Conservation (phyloP, 1,284 basidiomycete genomes). For the Violaceomyces palustris region DNA sequence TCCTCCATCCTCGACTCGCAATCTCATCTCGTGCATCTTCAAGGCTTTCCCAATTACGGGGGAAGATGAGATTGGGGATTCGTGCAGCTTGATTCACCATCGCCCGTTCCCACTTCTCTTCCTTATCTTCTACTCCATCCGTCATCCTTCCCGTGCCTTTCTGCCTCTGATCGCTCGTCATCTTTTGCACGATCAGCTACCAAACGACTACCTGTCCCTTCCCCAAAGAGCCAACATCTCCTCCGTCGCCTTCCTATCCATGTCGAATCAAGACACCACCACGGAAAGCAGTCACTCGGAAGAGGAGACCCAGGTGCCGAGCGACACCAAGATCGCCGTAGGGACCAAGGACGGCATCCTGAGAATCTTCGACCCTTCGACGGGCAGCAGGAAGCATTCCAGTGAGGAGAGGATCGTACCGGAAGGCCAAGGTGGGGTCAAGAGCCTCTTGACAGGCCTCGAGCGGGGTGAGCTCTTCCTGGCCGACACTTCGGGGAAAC, state of each 20-base stretch:
- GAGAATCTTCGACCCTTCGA: slow-evolving; percentile 20
- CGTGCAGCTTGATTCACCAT: too few species aligned
- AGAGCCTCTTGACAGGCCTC: slow-evolving; percentile 15
- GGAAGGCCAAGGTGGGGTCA: slow-evolving; percentile 15
- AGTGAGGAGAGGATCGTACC: slow-evolving; percentile 18
- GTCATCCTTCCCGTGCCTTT: too few species aligned
- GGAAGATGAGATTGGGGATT: too few species aligned
- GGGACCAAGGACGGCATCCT: slow-evolving; percentile 35
- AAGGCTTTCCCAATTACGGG: too few species aligned
- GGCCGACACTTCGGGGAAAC: slow-evolving; percentile 27
- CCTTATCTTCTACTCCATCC: too few species aligned
- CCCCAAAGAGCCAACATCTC: slow-evolving; percentile 35
- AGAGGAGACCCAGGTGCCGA: neutral
- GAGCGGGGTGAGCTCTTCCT: slow-evolving; percentile 24
- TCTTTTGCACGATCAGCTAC: slow-evolving; percentile 20
- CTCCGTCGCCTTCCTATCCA: slow-evolving; percentile 14
- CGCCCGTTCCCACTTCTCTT: too few species aligned
- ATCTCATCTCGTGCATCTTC: too few species aligned
- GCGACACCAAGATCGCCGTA: slow-evolving; percentile 9
- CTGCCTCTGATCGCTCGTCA: too few species aligned
- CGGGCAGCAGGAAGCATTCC: slow-evolving; percentile 9
- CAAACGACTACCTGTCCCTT: slow-evolving; percentile 36
- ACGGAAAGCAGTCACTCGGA: neutral
- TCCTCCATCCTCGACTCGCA: too few species aligned
- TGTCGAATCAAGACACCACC: neutral